Percentiles rank a stretch among this genome's conserved stretches.
phyloP scores from a whole-genome alignment of 805 yeast genomes.

The Yarrowia phangngaensis region DNA sequence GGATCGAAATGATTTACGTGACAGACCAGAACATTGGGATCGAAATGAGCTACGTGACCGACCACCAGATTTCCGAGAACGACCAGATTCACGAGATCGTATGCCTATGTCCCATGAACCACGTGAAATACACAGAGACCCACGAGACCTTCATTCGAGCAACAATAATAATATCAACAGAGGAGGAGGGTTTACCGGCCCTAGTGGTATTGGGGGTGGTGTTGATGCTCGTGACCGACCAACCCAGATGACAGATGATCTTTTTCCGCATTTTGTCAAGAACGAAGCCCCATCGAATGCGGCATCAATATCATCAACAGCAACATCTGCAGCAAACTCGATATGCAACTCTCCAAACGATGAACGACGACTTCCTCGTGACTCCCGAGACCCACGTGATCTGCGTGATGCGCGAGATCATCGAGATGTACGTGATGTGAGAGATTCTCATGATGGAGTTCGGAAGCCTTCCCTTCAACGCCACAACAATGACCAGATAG shows the following conservation, averaged over 20 bases:
- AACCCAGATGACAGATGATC: background rate
- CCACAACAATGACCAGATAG: background rate
- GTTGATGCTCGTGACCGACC: background rate
- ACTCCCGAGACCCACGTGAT: constrained; percentile 18
- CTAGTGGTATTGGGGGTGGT: background rate
- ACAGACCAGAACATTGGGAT: background rate
- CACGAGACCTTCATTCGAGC: too few species aligned
- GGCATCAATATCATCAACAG: background rate
- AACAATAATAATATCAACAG: too few species aligned
- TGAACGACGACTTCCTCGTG: constrained; percentile 11
- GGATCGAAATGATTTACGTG: constrained; percentile 1
- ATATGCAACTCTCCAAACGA: constrained; percentile 14
- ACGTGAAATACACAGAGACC: too few species aligned
- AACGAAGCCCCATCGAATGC: constrained; percentile 3
- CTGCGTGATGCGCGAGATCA: constrained; percentile 5
- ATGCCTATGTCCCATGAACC: too few species aligned
- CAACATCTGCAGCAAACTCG: constrained; percentile 2
- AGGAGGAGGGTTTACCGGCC: too few species aligned
- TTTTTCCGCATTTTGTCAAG: constrained; percentile 20
- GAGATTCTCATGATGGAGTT: background rate
- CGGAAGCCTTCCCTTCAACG: constrained; percentile 8
- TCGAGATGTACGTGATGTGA: background rate
- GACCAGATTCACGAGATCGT: background rate
- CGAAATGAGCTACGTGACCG: constrained; percentile 1
- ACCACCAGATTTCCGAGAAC: background rate